phyloP scores from a whole-genome alignment of 169 alveolate genomes.

The Cytauxzoon felis region DNA sequence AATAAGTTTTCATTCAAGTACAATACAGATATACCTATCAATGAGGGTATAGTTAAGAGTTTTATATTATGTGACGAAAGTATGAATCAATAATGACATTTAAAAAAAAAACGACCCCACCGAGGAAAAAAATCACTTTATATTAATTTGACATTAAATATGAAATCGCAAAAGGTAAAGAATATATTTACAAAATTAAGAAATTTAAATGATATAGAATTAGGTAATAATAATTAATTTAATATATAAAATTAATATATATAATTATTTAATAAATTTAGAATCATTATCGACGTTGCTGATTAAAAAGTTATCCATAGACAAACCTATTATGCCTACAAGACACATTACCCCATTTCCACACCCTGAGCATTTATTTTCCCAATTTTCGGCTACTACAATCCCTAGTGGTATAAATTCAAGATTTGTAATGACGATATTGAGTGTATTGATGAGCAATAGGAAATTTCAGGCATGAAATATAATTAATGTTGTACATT shows the following conservation, averaged over 20 bases:
- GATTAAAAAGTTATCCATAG: not conserved
- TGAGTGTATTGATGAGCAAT: no score
- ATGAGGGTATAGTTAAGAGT: slow-evolving; percentile 65
- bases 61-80: slow-evolving; percentile 42
- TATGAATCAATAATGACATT: not conserved
- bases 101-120: no score
- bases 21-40: slow-evolving; percentile 63
- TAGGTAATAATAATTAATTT: not conserved
- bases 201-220: not conserved
- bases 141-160: no score
- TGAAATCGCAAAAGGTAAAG: slow-evolving; percentile 16
- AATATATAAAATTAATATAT: no score
- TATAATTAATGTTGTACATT: no score
- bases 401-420: not conserved
- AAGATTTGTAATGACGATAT: not conserved
- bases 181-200: not conserved
- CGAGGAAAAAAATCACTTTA: no score
- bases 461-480: no score
- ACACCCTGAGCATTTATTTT: slow-evolving; percentile 41
- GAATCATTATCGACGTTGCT: not conserved
- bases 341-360: slow-evolving; percentile 36
- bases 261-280: no score
- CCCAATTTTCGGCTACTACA: slow-evolving; percentile 20
- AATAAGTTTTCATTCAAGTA: slow-evolving; percentile 66
- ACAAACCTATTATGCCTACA: not conserved